Base-by-base conservation (phyloP, 805 yeast genomes). In the Wickerhamomyces mucosus region DNA sequence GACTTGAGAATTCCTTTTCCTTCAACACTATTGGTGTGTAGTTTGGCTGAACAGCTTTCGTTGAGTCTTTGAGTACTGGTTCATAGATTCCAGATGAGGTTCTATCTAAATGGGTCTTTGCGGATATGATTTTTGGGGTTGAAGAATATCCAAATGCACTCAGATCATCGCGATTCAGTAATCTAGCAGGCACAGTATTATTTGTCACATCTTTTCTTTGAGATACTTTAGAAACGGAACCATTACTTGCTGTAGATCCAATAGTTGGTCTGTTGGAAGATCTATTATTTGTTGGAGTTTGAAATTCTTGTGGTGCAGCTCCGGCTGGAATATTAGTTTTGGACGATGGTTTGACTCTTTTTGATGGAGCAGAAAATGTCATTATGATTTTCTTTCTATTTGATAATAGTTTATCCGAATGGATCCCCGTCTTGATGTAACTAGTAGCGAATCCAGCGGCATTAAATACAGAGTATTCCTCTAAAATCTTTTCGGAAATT, bases 391-490 rank as follows among this genome's bases (percentile, higher is more conserved):
- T 59, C 36, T 62, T 60, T 4, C 43, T 48, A 3, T 69, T 70
- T 8, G 46, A 43, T 31, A 78, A 45, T 2, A 85, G 61, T 1
- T 46, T 48, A 12, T 55, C 46, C 1, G 86, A 75, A n/a, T 65
- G 57, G 1, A 63, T 60, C 0, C 95, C 95, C 1, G 65, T 42
- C 39, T 64, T 65, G 5, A 88, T 69, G 47, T 89, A 89, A 32
- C 81, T 79, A 2, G 80, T 61, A 0, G 94, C 81, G 59, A 78
- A 88, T 0, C 95, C 94, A n/a, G 74, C 69, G 15, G 69, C 73
- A 43, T 75, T 82, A 65, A 76, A 72, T 6, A 78, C 61, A 3
- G 85, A 70, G 45, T 76, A 79, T 50, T 88, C 96, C 36, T 65
- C 66, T 21, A 92, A 53, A 11, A 76, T 66, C 16, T 72, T 70